phyloP scores from a whole-genome alignment of 306 rosid species.

The Cicer arietinum region DNA sequence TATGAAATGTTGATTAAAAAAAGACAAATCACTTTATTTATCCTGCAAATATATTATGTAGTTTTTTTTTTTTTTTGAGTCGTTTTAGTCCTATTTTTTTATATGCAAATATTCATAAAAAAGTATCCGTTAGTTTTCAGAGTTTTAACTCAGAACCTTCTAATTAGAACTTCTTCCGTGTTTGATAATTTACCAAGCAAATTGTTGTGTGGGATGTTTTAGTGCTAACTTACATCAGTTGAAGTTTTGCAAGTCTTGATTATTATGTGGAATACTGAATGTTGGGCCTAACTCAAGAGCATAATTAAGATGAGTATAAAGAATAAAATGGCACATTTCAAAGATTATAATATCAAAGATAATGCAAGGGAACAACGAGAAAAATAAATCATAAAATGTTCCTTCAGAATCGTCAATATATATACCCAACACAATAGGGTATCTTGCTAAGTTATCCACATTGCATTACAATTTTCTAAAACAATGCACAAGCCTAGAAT shows the following conservation, averaged over 20 bases:
- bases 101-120: no score
- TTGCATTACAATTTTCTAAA: conserved; percentile 9
- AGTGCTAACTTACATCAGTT: neutral
- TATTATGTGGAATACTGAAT: neutral
- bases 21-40: no score
- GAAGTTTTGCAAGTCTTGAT: neutral
- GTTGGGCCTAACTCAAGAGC: neutral
- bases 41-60: no score
- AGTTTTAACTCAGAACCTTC: neutral
- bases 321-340: neutral
- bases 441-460: neutral
- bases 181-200: no score
- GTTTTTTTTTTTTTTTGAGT: no score
- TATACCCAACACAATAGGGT: neutral
- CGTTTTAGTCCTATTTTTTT: no score
- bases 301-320: neutral
- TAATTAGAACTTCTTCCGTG: neutral
- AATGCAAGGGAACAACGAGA: neutral
- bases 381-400: neutral
- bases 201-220: neutral
- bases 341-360: neutral
- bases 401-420: neutral
- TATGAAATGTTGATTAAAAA: no score
- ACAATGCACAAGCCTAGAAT: conserved; percentile 13
- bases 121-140: neutral